These are phyloP conservation scores for Saururus chinensis DNA, from an alignment of 164 flowering plant species.

Conservation along the genomic window DNA sequence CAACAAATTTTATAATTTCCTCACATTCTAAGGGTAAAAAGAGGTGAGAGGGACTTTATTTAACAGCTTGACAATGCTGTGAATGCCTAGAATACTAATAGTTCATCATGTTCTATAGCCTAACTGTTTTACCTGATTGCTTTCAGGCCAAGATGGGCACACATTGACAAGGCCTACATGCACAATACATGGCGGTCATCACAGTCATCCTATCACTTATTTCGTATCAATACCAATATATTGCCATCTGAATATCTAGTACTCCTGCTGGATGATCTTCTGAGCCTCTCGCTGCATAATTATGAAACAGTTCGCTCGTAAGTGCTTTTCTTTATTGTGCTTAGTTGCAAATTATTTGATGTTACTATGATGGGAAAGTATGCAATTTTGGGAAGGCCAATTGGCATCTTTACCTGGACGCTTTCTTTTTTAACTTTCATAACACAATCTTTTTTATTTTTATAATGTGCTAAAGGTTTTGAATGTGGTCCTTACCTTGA, in stretches of 20 bases:
- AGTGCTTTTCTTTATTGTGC: constrained; percentile 20
- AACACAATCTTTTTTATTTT: no score
- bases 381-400: no score
- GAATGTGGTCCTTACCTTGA: no score
- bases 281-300: constrained; percentile 66
- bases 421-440: no score
- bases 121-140: constrained; percentile 1
- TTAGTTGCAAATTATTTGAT: neutral
- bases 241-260: constrained; percentile 55
- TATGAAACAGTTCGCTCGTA: constrained; percentile 92
- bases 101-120: neutral
- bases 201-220: constrained; percentile 86
- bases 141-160: constrained; percentile 94
- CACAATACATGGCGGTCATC: constrained; percentile 97
- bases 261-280: constrained; percentile 73
- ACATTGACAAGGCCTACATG: constrained; percentile 89
- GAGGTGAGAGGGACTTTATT: constrained; percentile 32
- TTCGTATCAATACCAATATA: constrained; percentile 40
- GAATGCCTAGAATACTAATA: no score
- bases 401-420: no score
- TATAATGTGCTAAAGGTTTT: no score
- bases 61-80: no score
- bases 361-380: no score
- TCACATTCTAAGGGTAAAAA: constrained; percentile 75
- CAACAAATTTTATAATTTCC: constrained; percentile 64